These are phyloP conservation scores for Bacidia gigantensis DNA, from an alignment of 495 filamentous ascomycete genomes.

Conservation along the genomic window DNA sequence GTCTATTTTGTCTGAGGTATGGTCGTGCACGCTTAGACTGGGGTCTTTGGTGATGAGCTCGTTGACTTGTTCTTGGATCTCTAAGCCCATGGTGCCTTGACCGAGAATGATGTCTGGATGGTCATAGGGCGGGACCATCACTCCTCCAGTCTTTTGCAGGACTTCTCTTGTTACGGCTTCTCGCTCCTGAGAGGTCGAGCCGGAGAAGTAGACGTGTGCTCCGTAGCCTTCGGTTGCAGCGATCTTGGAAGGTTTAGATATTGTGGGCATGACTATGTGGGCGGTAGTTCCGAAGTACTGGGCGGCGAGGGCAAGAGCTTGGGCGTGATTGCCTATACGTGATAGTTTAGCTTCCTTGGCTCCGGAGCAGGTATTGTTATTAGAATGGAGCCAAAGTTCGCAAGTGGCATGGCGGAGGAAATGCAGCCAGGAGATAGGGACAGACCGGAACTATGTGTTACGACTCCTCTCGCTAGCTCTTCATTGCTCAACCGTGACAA, in stretches of 20 bases:
- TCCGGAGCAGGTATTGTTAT: neutral
- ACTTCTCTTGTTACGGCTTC: conserved; percentile 61
- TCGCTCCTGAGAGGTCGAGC: conserved; percentile 64
- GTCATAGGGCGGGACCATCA: conserved; percentile 79
- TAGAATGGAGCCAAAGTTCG: neutral
- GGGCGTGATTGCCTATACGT: conserved; percentile 70
- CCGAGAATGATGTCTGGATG: conserved; percentile 83
- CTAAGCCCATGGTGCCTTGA: conserved; percentile 79
- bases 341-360: neutral
- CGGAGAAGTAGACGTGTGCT: conserved; percentile 69
- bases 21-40: conserved; percentile 10
- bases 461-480: conserved; percentile 55
- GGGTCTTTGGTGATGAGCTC: conserved; percentile 30
- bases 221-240: conserved; percentile 64
- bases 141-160: conserved; percentile 28
- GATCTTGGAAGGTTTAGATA: conserved; percentile 74
- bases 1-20: neutral
- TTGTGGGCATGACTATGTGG: conserved; percentile 81
- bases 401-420: neutral
- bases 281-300: conserved; percentile 49
- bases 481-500: conserved; percentile 55
- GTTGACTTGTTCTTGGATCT: conserved; percentile 57
- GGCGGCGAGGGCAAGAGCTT: conserved; percentile 83
- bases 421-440: too few relatives aligned
- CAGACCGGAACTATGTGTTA: conserved; percentile 81